Conservation (phyloP, 371 early-diverging fungal species). For the Mortierella sp. region DNA sequence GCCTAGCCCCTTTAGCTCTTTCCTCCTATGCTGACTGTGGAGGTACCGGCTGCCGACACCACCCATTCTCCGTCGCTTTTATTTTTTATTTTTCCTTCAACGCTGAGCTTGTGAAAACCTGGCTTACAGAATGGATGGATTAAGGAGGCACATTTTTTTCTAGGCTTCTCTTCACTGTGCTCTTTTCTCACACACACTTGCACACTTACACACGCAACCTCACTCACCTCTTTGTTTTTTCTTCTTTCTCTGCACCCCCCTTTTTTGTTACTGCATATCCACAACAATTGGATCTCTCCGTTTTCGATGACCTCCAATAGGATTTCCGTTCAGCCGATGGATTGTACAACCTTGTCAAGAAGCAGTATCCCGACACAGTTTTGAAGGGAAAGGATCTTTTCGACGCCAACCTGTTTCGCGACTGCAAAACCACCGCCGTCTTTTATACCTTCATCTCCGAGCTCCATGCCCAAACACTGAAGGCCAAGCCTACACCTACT, state of each 20-base stretch:
- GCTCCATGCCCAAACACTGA: slow-evolving; percentile 81
- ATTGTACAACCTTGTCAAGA: slow-evolving; percentile 87
- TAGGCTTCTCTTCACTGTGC: not conserved
- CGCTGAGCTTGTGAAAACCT: not conserved
- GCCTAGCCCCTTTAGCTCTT: not conserved
- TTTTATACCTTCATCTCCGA: slow-evolving; percentile 97
- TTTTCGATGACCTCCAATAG: slow-evolving; percentile 52
- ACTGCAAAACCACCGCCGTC: slow-evolving; percentile 78
- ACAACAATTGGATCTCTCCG: not conserved
- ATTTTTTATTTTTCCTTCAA: not conserved
- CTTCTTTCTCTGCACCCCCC: not conserved
- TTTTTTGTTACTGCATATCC: slow-evolving; percentile 10
- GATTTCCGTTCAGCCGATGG: slow-evolving; percentile 90
- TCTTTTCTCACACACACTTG: not conserved
- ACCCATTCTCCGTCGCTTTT: not conserved
- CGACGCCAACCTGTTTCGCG: slow-evolving; percentile 92
- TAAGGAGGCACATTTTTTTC: slow-evolving; percentile 3
- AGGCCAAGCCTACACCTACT: slow-evolving; percentile 87
- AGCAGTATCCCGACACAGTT: slow-evolving; percentile 79
- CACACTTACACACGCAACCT: not conserved
- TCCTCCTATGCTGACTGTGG: slow-evolving; percentile 8
- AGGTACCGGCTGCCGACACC: not conserved
- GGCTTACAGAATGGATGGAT: slow-evolving; percentile 1
- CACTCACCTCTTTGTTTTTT: slow-evolving; percentile 1
- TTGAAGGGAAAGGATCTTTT: slow-evolving; percentile 96